These are phyloP conservation scores for Nannochloris sp. DNA, from an alignment of 139 green algal species.

Conservation along the genomic window DNA sequence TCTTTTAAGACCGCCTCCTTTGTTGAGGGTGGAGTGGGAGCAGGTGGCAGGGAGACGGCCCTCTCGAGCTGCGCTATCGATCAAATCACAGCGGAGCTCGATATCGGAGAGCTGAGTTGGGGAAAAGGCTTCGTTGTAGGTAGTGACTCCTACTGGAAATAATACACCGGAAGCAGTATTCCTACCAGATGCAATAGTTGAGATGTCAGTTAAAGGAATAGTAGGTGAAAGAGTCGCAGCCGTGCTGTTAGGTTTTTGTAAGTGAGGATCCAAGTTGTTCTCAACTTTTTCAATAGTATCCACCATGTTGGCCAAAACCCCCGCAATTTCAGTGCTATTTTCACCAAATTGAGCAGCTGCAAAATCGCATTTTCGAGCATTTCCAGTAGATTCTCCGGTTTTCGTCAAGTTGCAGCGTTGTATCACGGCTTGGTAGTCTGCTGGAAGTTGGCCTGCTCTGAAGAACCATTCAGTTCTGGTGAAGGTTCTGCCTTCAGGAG, in stretches of 20 bases:
- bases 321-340: too few species aligned
- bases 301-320: too few species aligned
- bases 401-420: too few species aligned
- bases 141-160: conserved; percentile 55
- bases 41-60: conserved; percentile 40
- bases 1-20: conserved; percentile 36
- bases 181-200: neutral
- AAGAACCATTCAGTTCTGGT: conserved; percentile 51
- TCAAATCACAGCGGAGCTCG: conserved; percentile 30
- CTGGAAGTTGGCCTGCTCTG: conserved; percentile 23
- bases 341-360: neutral
- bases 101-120: conserved; percentile 38
- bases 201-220: neutral
- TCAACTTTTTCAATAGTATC: too few species aligned
- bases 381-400: too few species aligned
- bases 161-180: neutral
- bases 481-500: conserved; percentile 15
- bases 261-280: too few species aligned
- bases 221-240: neutral
- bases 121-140: conserved; percentile 36
- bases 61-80: conserved; percentile 12
- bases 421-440: conserved; percentile 33
- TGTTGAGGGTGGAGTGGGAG: conserved; percentile 34
- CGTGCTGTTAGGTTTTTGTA: neutral
- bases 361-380: too few species aligned